phyloP scores from a whole-genome alignment of 2,329 filamentous ascomycete species.

The Didymella exigua region DNA sequence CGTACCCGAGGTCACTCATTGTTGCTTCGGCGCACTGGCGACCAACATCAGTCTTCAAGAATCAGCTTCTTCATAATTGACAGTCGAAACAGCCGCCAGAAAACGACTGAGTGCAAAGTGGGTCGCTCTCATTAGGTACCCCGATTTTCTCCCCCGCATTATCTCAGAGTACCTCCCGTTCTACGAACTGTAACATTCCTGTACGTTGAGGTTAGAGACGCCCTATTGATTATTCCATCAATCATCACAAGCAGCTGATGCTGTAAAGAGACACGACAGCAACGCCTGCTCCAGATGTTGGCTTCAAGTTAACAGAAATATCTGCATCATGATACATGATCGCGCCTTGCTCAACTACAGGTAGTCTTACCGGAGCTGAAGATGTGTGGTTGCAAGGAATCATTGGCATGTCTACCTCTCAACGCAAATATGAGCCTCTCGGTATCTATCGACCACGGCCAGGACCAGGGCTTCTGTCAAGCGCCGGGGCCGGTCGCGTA shows the following conservation, averaged over 20 bases:
- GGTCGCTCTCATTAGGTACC: neutral
- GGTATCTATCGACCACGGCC: neutral
- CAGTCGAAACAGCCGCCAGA: neutral
- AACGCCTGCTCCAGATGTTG: neutral
- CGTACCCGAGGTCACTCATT: too few relatives aligned
- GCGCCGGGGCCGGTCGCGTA: neutral
- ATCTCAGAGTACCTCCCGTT: neutral
- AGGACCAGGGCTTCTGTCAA: too few relatives aligned
- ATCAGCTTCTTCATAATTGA: too few relatives aligned
- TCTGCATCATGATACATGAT: neutral
- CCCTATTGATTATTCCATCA: neutral
- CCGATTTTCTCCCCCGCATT: neutral
- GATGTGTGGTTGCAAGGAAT: neutral
- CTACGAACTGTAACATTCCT: neutral
- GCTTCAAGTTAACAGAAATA: neutral
- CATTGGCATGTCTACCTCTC: neutral
- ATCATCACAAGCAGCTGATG: too few relatives aligned
- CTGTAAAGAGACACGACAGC: neutral
- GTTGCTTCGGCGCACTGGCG: too few relatives aligned
- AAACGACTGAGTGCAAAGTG: neutral
- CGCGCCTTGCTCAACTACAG: too few relatives aligned
- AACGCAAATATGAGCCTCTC: neutral
- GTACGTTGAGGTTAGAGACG: neutral
- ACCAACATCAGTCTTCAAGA: too few relatives aligned
- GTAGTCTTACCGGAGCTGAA: neutral